These are phyloP conservation scores for Oenanthe sinensis DNA, from an alignment of 129 eudicot genomes.

Conservation along the genomic window DNA sequence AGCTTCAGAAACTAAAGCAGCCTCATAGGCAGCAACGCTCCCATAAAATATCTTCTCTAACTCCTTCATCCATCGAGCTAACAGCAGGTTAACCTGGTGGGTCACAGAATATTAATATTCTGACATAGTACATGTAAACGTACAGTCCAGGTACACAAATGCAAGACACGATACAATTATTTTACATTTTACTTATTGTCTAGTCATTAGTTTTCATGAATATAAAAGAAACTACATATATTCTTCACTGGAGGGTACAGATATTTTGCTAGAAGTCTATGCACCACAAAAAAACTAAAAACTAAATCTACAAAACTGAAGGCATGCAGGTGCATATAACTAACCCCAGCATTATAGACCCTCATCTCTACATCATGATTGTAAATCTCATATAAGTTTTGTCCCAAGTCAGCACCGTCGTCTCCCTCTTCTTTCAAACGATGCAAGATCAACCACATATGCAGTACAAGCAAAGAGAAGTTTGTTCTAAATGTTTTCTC, in stretches of 20 bases:
- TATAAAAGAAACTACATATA: not conserved
- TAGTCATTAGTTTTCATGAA: not conserved
- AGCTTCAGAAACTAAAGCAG: constrained; percentile 82
- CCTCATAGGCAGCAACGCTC: constrained; percentile 83
- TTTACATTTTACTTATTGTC: not conserved
- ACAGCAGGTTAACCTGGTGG: constrained; percentile 75
- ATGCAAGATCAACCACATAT: constrained; percentile 95
- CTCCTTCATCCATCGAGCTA: constrained; percentile 89
- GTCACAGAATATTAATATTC: not conserved
- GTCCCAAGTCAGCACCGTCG: constrained; percentile 91
- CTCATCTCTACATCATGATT: constrained; percentile 91
- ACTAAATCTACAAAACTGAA: not conserved
- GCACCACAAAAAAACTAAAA: not conserved
- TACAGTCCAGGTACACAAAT: not conserved
- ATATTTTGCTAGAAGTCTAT: not conserved
- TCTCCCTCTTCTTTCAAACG: constrained; percentile 79
- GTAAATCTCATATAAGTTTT: constrained; percentile 75
- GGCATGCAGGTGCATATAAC: constrained; percentile 25
- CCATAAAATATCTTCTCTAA: constrained; percentile 90
- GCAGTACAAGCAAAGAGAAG: constrained; percentile 80
- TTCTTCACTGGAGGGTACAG: not conserved
- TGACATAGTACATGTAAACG: too few species aligned
- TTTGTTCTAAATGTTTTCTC: constrained; percentile 90
- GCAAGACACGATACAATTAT: not conserved
- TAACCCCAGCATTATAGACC: constrained; percentile 89